Base-by-base conservation (phyloP, 768 basidiomycete species). In the Mycena kentingensis region DNA sequence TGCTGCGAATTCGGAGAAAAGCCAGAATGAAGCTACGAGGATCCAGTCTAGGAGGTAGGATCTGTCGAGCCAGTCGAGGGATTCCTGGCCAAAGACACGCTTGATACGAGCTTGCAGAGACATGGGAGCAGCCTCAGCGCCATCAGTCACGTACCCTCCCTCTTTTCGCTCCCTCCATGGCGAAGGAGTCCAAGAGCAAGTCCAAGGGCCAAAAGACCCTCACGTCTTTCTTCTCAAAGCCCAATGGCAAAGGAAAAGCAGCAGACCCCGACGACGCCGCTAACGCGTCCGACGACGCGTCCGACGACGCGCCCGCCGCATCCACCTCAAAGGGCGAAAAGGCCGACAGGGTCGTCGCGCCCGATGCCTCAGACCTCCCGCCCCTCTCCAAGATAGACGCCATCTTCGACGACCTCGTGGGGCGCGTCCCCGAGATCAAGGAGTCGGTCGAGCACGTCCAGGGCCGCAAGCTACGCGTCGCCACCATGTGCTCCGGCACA, bases 401-500 rank as follows among this genome's bases (percentile, higher is more conserved):
- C 48, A 91, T 93, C 60, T 93, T 93, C 67, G 73, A 77, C 51
- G 87, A 93, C 69, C 76, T 93, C 36, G 78, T 91, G 55, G 71
- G 77, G 42, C 82, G 75, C 60, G 79, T 85, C 34, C 81, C 87
- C 12, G 73, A 83, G 48, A 82, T 92, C 56, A 80, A 83, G 63
- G 72, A 73, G 2, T 83, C 91, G 35, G 85, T 81, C 16, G 76
- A 85, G 60, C 85, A 76, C 38, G 71, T 91, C 42, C 69, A 78
- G 52, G 93, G 93, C 2, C 82, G 93, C 52, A 93, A 89, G 63
- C 75, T 98, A 67, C 88, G 93, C 68, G 83, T 98, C 53, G 95
- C 93, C 4, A 98, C 95, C 11, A 98, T 98, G 95, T 97, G 89
- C 70, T 96, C 93, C 35, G 95, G 95, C 22, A 98, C 95, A 5